phyloP scores from a whole-genome alignment of 768 basidiomycete genomes.

The Obba rivulosa region DNA sequence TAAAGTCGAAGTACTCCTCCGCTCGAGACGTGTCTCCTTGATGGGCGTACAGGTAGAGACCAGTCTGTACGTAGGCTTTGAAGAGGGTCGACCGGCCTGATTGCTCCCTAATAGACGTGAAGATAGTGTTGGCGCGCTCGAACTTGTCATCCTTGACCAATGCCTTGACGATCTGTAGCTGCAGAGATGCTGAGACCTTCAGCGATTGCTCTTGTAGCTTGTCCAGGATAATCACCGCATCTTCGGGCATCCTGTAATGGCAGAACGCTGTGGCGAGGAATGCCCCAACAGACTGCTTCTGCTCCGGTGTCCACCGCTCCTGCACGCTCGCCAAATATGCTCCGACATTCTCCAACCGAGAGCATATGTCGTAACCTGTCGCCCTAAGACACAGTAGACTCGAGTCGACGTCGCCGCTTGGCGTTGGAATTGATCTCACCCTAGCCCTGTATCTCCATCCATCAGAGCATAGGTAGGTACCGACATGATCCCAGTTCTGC shows the following conservation, averaged over 20 bases:
- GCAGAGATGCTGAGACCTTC: slow-evolving; percentile 21
- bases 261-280: slow-evolving; percentile 40
- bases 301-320: slow-evolving; percentile 21
- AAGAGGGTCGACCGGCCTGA: not conserved
- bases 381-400: slow-evolving; percentile 17
- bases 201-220: slow-evolving; percentile 35
- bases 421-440: not conserved
- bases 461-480: slow-evolving; percentile 15
- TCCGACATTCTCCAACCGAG: slow-evolving; percentile 29
- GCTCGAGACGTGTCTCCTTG: slow-evolving; percentile 44
- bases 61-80: slow-evolving; percentile 32
- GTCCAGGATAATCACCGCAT: slow-evolving; percentile 36
- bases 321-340: slow-evolving; percentile 16
- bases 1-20: slow-evolving; percentile 35
- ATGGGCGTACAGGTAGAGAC: slow-evolving; percentile 47
- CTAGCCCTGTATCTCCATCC: slow-evolving; percentile 9
- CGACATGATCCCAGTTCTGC: slow-evolving; percentile 32
- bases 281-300: slow-evolving; percentile 28
- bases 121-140: slow-evolving; percentile 40
- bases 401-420: slow-evolving; percentile 21
- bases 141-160: slow-evolving; percentile 37
- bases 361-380: slow-evolving; percentile 15
- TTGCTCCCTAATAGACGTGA: slow-evolving; percentile 23
- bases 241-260: slow-evolving; percentile 24
- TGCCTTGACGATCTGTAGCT: slow-evolving; percentile 34